A percentile compares a stretch with the other conserved stretches of the same genome.
These are phyloP conservation scores for Chaetoceros muelleri DNA, from an alignment of 108 stramenopile species.

Conservation along the genomic window DNA sequence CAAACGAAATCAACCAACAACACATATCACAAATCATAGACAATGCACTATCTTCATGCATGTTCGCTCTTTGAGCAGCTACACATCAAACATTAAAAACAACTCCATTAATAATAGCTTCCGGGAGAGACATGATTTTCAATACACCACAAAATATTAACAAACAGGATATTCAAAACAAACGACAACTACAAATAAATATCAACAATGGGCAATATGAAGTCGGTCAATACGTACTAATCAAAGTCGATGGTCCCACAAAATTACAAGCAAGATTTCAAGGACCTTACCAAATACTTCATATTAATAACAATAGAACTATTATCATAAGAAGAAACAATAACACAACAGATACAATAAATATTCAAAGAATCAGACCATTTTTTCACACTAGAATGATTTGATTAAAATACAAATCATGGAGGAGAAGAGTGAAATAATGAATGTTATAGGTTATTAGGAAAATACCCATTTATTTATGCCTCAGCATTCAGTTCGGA, in stretches of 20 bases:
- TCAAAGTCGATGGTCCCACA: neutral
- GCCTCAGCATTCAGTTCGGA: no score
- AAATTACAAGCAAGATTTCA: neutral
- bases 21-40: neutral
- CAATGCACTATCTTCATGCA: neutral
- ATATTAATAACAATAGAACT: neutral
- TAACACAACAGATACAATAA: neutral
- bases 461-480: no score
- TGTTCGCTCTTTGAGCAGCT: neutral
- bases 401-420: neutral
- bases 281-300: neutral
- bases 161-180: neutral
- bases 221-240: neutral
- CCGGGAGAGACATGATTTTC: neutral
- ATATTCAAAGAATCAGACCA: neutral
- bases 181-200: neutral
- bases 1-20: conserved; percentile 1
- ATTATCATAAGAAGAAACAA: neutral
- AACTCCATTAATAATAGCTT: neutral
- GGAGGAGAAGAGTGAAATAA: conserved; percentile 1
- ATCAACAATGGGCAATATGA: neutral
- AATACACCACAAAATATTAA: neutral
- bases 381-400: neutral
- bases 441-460: no score
- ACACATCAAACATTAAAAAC: neutral